Evolutionary conservation across 768 basidiomycete species (phyloP), one percentile per base, ranked within the genome.

Genomic region (Tulasnella sp.): DNA sequence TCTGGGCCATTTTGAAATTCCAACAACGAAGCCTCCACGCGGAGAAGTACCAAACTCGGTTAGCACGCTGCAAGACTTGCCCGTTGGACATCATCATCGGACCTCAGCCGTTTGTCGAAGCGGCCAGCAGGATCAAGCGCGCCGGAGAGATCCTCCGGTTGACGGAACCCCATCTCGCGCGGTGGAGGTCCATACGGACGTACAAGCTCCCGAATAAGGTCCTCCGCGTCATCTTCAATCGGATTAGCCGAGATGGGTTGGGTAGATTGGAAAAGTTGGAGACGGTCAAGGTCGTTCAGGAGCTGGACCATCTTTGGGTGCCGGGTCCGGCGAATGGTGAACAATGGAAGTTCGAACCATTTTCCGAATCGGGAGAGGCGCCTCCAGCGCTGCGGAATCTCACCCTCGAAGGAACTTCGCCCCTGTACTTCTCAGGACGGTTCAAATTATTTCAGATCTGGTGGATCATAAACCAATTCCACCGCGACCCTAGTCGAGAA

Each of bases 251-350:
- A 52, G 52, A 90, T 86, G 1, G 88, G 91, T 3, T 52, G 52
- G 16, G 93, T 94, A 24, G 62, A 3, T 84, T 95, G 40, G 92
- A 96, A 27, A 90, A 93, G 31, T 86, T 94, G 82, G 89, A 89
- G 2, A 88, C 91, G 6, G 84, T 85, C 0, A 85, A 87, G 2
- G 90, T 90, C 24, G 0, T 84, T 95, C 62, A 31, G 34, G 18
- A 36, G n/a, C n/a, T n/a, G n/a, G n/a, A n/a, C n/a, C n/a, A n/a
- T n/a, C n/a, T n/a, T n/a, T n/a, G n/a, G n/a, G n/a, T n/a, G n/a
- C 42, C 42, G 1, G 9, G 16, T 42, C 9, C 42, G 8, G 3
- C 42, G 8, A 14, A 42, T 42, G 10, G 42, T 42, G 16, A 42
- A 42, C 3, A 42, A 6, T 48, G 48, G 48, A 24, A 16, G 48